Base-by-base conservation (phyloP, 1,139 yeast species). In the Taphrina communis region DNA sequence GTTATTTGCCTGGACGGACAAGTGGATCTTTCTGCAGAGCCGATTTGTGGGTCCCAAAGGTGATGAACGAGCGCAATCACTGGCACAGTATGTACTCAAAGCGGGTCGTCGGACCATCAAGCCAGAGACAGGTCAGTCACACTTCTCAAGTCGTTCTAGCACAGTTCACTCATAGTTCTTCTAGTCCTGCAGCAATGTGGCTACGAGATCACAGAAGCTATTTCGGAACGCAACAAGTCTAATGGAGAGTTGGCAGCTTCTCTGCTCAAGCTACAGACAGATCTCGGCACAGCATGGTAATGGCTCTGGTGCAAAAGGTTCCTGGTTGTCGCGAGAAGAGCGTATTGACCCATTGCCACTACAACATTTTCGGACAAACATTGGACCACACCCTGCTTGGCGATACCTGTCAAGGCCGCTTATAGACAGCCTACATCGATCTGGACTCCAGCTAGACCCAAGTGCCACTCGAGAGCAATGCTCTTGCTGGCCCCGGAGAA, bases 11-110 rank as follows among this genome's bases (percentile, higher is more conserved):
- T 92, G 97, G 97, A 95, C 90, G 78, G 81, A 84, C 48, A 92
- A 92, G 77, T 91, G 97, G 97, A 75, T 93, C 17, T 91, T 86
- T 76, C 85, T 90, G 17, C 74, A 89, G 61, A 85, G 90, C 42
- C 83, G 85, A 74, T 89, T 90, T 74, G 83, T 83, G 63, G 79
- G 82, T 61, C 80, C 80, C 36, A 78, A 78, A 51, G 82, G 80
- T 7, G 80, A 81, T 63, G 74, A 85, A 25, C 83, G 86, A 69
- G 88, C 93, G 0, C 79, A 87, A 46, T 86, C 89, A 0, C 76
- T 92, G 50, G 88, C 96, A 9, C 90, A 89, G 78, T 89, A 91
- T 73, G 96, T 92, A 1, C 84, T 92, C 75, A 90, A 89, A 78
- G 82, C 84, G 71, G 89, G 89, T 44, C 82, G 94, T 74, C 82